Evolutionary conservation across 2,329 filamentous ascomycete species (phyloP).

Genomic region (Apiospora pterosperma): DNA sequence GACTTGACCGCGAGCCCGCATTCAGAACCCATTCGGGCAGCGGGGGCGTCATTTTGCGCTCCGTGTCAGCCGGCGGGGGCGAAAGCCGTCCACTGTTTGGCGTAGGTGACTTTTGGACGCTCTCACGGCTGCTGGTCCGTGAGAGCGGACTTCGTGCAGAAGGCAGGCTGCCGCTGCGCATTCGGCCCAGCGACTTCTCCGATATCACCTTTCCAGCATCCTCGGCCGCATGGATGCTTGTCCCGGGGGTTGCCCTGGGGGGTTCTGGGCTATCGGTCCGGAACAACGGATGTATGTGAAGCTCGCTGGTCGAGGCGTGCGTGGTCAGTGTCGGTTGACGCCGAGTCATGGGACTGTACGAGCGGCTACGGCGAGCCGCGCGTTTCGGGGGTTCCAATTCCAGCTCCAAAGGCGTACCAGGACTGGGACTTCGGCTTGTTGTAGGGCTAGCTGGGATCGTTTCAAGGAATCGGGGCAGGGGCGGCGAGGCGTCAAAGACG

Average conservation of each 20-base stretch:
- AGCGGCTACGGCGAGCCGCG: slow-evolving; percentile 43
- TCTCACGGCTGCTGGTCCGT: slow-evolving; percentile 48
- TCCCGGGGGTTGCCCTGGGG: slow-evolving; percentile 64
- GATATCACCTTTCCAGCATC: slow-evolving; percentile 63
- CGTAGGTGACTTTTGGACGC: slow-evolving; percentile 31
- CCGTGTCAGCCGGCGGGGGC: slow-evolving; percentile 22
- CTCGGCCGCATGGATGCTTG: slow-evolving; percentile 67
- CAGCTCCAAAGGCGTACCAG: slow-evolving; percentile 56
- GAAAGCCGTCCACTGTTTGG: slow-evolving; percentile 18
- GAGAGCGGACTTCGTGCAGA: slow-evolving; percentile 46
- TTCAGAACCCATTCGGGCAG: slow-evolving; percentile 60
- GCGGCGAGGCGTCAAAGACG: slow-evolving; percentile 47
- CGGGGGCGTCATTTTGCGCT: slow-evolving; percentile 53
- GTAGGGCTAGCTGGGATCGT: slow-evolving; percentile 67
- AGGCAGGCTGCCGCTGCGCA: slow-evolving; percentile 54
- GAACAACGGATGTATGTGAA: slow-evolving; percentile 76
- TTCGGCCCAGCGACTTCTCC: slow-evolving; percentile 48
- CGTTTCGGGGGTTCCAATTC: slow-evolving; percentile 40
- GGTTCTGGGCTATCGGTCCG: slow-evolving; percentile 67
- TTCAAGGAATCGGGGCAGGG: slow-evolving; percentile 55
- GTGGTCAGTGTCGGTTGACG: slow-evolving; percentile 31
- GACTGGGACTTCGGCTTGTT: slow-evolving; percentile 62
- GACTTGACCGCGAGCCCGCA: slow-evolving; percentile 47
- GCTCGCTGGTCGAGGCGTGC: slow-evolving; percentile 46
- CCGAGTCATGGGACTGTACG: slow-evolving; percentile 44